Conservation (phyloP, 768 basidiomycete species). For the Baorangia bicolor region DNA sequence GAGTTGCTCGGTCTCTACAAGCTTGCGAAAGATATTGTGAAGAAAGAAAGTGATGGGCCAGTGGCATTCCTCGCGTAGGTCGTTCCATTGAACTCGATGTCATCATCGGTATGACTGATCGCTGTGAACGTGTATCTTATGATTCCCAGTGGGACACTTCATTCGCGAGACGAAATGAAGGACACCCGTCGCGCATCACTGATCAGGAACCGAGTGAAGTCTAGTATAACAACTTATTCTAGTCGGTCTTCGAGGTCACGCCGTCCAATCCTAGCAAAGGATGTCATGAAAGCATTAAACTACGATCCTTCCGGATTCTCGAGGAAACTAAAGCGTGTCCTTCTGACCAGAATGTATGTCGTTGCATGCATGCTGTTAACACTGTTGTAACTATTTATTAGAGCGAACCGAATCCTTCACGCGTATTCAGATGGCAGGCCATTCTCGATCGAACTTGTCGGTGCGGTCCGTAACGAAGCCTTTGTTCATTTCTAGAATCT, state of each 20-base stretch:
- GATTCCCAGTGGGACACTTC: slow-evolving; percentile 32
- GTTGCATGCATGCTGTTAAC: neutral
- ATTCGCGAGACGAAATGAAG: slow-evolving; percentile 19
- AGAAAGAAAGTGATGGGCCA: slow-evolving; percentile 1
- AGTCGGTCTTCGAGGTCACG: neutral
- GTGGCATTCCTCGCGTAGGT: slow-evolving; percentile 33
- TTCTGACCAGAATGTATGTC: slow-evolving; percentile 24
- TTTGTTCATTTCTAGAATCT: neutral
- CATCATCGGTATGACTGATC: neutral
- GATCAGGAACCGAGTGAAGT: slow-evolving; percentile 20
- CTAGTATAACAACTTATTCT: neutral
- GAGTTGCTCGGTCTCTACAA: slow-evolving; percentile 40
- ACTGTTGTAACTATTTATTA: slow-evolving; percentile 7
- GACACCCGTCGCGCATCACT: slow-evolving; percentile 23
- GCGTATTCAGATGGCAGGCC: slow-evolving; percentile 52
- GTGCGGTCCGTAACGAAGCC: slow-evolving; percentile 40
- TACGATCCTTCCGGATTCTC: slow-evolving; percentile 10
- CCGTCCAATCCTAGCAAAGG: neutral
- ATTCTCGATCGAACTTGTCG: slow-evolving; percentile 55
- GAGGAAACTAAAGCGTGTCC: neutral
- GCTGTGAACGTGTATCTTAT: neutral
- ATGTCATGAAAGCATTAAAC: slow-evolving; percentile 9
- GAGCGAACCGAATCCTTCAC: slow-evolving; percentile 38
- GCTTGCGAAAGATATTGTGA: slow-evolving; percentile 36
- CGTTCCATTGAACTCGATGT: neutral